Base-by-base conservation (phyloP, 257 asterid genomes). In the Avicennia marina region DNA sequence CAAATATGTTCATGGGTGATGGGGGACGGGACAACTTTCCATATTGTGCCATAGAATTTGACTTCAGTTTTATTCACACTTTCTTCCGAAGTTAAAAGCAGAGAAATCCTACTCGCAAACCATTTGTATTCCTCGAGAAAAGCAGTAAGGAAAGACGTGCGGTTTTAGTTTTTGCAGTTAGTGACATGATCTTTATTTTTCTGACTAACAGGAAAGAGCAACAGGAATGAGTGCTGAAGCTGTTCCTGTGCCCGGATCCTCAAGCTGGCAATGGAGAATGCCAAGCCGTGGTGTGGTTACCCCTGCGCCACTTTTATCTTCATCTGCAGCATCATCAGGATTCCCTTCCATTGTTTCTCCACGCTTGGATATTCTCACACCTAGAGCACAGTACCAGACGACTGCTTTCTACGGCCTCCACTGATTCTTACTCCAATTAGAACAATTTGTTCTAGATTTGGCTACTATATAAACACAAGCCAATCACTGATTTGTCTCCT, bases 241-340 rank as follows among this genome's bases (percentile, higher is more conserved):
- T 43, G 70, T 70, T 59, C 66, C 81, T 15, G 48, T 72, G 62
- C 58, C 83, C n/a, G 86, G 77, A 69, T 67, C 64, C 71, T 16
- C 90, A 41, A 84, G 76, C 72, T 77, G 83, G 94, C 76, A 74
- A 62, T 70, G 89, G 89, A 81, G 79, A 72, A 55, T 77, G 63
- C 81, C 72, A 55, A 60, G 78, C 74, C 81, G 79, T 16, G 80
- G 80, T 64, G 62, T 68, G 69, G 72, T 64, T 60, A 47, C 71
- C 27, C 65, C 85, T 4, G 64, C 74, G 58, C 81, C 84, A 17
- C 41, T 81, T 46, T 74, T 72, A 67, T 60, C 90, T 59, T 15
- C 53, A 15, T 66, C 96, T 59, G 94, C 94, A 87, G 96, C 94
- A 87, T 84, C 96, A 87, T 84, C 96, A 87, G 94, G 94, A 87